These are phyloP conservation scores for Macrolepiota fuliginosa DNA, from an alignment of 768 basidiomycete genomes.

Conservation along the genomic window DNA sequence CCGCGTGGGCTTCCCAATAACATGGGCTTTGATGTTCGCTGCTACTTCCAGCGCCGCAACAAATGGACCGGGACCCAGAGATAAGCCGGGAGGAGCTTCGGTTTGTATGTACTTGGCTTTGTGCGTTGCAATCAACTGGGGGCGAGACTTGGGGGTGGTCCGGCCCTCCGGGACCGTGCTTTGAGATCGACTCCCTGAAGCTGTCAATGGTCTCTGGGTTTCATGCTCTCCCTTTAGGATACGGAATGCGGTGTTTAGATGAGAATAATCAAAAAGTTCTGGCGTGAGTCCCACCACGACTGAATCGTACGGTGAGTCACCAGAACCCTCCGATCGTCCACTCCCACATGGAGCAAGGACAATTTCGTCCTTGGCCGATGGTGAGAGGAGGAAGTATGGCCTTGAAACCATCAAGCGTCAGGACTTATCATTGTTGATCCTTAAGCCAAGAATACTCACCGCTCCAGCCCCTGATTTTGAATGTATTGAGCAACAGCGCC, in stretches of 20 bases:
- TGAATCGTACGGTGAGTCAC: constrained; percentile 40
- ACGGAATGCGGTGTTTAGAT: constrained; percentile 66
- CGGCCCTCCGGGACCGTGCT: not conserved
- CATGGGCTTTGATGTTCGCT: constrained; percentile 40
- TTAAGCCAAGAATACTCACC: constrained; percentile 25
- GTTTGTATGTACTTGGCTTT: constrained; percentile 50
- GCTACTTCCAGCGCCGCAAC: constrained; percentile 61
- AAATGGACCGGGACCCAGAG: constrained; percentile 71
- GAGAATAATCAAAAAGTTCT: constrained; percentile 44
- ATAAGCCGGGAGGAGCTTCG: constrained; percentile 43
- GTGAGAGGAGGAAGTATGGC: constrained; percentile 56
- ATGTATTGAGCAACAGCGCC: constrained; percentile 53
- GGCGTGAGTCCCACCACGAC: constrained; percentile 68
- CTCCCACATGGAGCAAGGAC: constrained; percentile 5
- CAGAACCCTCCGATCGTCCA: not conserved
- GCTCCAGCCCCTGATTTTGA: constrained; percentile 35
- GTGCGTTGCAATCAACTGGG: constrained; percentile 58
- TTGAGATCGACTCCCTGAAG: not conserved
- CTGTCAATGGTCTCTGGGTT: not conserved
- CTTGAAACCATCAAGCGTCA: constrained; percentile 24
- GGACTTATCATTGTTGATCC: not conserved
- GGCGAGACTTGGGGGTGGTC: not conserved
- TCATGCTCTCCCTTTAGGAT: constrained; percentile 47
- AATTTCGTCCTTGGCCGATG: constrained; percentile 45
- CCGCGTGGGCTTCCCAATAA: constrained; percentile 64